A percentile compares a stretch with the other conserved stretches of the same genome.
These are phyloP conservation scores for Streptanthus diversifolius DNA, from an alignment of 345 rosid genomes.

Conservation along the genomic window DNA sequence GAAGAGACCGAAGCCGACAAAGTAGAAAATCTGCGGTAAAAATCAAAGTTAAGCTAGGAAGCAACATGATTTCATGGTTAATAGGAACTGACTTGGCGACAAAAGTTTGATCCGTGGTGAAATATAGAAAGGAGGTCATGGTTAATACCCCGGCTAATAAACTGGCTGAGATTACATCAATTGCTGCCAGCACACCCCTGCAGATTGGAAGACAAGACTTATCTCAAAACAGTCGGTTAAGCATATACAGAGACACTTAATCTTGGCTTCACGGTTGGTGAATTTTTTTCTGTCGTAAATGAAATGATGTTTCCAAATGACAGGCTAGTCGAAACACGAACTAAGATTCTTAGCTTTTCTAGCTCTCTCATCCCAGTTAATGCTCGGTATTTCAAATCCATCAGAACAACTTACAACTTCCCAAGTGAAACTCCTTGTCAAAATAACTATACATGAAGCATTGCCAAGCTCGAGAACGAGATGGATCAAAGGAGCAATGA, in stretches of 20 bases:
- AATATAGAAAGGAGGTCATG: background rate
- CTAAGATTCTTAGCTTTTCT: background rate
- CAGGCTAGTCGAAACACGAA: background rate
- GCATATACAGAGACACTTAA: background rate
- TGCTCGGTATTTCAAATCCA: background rate
- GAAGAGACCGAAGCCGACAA: constrained; percentile 83
- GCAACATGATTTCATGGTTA: constrained; percentile 1
- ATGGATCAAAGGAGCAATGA: background rate
- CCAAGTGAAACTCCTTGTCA: background rate
- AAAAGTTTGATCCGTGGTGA: background rate
- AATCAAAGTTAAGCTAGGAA: background rate
- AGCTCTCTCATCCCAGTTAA: background rate
- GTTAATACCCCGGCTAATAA: constrained; percentile 77
- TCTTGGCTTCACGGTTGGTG: background rate
- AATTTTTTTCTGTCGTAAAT: background rate
- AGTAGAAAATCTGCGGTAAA: constrained; percentile 73
- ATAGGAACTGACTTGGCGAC: background rate
- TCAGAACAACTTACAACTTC: background rate
- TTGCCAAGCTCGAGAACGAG: background rate
- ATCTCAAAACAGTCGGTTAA: background rate
- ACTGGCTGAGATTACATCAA: constrained; percentile 71
- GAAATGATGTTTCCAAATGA: background rate
- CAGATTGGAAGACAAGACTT: background rate
- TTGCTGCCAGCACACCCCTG: constrained; percentile 94
- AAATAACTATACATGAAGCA: background rate